Base-by-base conservation (phyloP, 768 basidiomycete species). In the Astraeus odoratus region DNA sequence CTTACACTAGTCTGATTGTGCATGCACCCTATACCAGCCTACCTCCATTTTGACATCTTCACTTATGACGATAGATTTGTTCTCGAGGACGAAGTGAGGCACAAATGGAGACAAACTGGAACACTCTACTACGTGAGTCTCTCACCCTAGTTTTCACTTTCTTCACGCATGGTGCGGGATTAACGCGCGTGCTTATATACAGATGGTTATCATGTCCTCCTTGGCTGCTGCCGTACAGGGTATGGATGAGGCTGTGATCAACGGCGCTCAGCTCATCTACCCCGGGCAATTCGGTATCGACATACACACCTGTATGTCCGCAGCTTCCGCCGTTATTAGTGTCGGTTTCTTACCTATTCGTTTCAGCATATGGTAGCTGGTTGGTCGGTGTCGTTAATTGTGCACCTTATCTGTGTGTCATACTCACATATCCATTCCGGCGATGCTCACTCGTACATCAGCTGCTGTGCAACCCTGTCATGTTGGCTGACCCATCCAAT, bases 191-290 rank as follows among this genome's bases (percentile, higher is more conserved):
- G 65, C 46, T 67, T 59, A 6, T 34, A 58, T 76, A 16, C 75
- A 64, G 48, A 55, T 75, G 6, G 73, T 75, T 37, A 59, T 74
- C 24, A 57, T 76, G n/a, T 83, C 82, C 54, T 81, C 80, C 37
- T 63, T 87, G 41, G 81, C 81, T 6, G 85, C 84, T 2, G 81
- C 80, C 41, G 81, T 85, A 8, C 83, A 86, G 73, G 82, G 67
- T 42, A 43, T 51, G 42, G 46, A 48, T 44, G 63, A 69, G 47
- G 57, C 62, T 6, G 67, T 66, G 8, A n/a, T n/a, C n/a, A n/a
- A n/a, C n/a, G n/a, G n/a, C n/a, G n/a, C n/a, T n/a, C n/a, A n/a
- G n/a, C n/a, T n/a, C n/a, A n/a, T n/a, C n/a, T n/a, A n/a, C n/a
- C n/a, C n/a, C n/a, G n/a, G n/a, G n/a, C n/a, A n/a, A n/a, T n/a